phyloP scores from a whole-genome alignment of 1,139 yeast species.

The Magnusiomyces tetraspermus region DNA sequence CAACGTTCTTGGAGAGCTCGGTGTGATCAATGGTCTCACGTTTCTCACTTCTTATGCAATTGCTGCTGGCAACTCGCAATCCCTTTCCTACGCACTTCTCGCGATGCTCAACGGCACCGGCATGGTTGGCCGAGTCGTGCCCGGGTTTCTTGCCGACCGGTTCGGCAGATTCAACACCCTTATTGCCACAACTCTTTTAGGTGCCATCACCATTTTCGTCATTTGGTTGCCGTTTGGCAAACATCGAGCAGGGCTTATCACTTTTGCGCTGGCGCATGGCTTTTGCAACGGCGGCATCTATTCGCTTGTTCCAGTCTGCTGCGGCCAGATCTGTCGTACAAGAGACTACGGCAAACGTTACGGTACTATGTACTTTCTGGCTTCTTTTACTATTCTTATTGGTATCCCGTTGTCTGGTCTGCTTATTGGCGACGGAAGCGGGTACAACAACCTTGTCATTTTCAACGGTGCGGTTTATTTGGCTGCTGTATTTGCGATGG shows the following conservation, averaged over 20 bases:
- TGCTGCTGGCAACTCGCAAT: slow-evolving; percentile 45
- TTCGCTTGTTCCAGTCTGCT: slow-evolving; percentile 43
- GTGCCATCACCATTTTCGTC: slow-evolving; percentile 35
- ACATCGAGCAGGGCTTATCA: slow-evolving; percentile 31
- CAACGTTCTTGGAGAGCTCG: slow-evolving; percentile 46
- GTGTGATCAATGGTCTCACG: slow-evolving; percentile 45
- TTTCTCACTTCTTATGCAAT: slow-evolving; percentile 50
- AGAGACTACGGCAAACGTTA: slow-evolving; percentile 43
- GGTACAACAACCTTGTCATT: slow-evolving; percentile 34
- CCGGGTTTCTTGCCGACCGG: slow-evolving; percentile 47
- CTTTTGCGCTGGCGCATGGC: slow-evolving; percentile 44
- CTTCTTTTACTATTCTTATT: slow-evolving; percentile 39
- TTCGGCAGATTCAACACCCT: slow-evolving; percentile 52
- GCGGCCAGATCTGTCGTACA: slow-evolving; percentile 43
- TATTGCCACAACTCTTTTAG: slow-evolving; percentile 35
- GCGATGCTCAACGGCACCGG: slow-evolving; percentile 52
- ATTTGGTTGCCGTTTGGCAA: slow-evolving; percentile 52
- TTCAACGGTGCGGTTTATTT: slow-evolving; percentile 34
- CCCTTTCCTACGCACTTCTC: slow-evolving; percentile 40
- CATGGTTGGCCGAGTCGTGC: slow-evolving; percentile 47
- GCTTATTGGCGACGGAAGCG: slow-evolving; percentile 33
- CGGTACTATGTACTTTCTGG: slow-evolving; percentile 41
- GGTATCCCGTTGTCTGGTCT: slow-evolving; percentile 46
- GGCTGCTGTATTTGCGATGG: slow-evolving; percentile 27
- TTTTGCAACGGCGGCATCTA: slow-evolving; percentile 44